Evolutionary conservation across 75 land plant species (phyloP), one percentile per base, ranked within the genome.

Genomic region (Chamaecyparis obtusa): DNA sequence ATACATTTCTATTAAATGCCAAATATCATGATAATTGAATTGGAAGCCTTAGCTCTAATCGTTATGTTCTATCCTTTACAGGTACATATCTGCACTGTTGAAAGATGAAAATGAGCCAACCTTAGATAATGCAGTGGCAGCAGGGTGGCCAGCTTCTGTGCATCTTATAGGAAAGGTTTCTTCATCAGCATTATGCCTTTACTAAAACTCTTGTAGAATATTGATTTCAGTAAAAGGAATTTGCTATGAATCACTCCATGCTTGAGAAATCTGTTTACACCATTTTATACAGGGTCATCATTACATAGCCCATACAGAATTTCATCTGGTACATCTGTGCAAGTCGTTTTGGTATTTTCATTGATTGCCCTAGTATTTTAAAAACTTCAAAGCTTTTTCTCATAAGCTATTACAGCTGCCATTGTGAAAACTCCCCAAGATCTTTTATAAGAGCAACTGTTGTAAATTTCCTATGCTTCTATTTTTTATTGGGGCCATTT

Each of bases 131-230:
- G 99, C 95, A 41, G 83, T 91, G 84, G 87, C 88, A 83, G 90
- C 91, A 85, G 99, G 99, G 54, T 98, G 99, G 99, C 99, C 99
- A 85, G 97, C 97, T 16, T 94, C 99, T 87, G 90, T 98, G 51
- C 99, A 98, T 87, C 95, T 98, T 77, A 98, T 98, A 85, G 99
- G 99, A 83, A 98, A 98, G 99, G 99, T 97, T 86, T 44, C 8
- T 32, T 24, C 85, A 81, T 86, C 44, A 64, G 27, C 48, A 37
- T 33, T n/a, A 72, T 55, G 10, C 83, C 30, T 80, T 39, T 80
- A 9, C 2, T 44, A 37, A 80, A 21, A 9, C 43, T 80, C 32
- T 41, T 30, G 17, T 74, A 27, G 37, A 21, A 72, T 21, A 55
- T 41, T 24, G 46, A 13, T 27, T 15, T 86, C 43, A 21, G 24